phyloP scores from a whole-genome alignment of 805 yeast genomes.

The Candida succiphila region DNA sequence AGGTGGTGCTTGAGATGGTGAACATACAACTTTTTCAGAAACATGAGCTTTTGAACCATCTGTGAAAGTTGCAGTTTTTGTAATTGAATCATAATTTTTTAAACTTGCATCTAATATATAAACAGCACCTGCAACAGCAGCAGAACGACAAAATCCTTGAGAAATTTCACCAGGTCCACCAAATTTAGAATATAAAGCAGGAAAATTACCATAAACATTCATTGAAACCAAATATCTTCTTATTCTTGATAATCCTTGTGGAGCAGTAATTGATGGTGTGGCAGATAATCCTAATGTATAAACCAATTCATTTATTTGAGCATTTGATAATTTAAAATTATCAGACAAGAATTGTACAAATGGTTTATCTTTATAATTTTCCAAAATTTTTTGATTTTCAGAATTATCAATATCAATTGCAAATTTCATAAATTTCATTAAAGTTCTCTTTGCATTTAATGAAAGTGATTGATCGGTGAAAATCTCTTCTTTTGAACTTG shows the following conservation, averaged over 20 bases:
- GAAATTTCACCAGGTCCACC: constrained; percentile 95
- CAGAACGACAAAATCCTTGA: constrained; percentile 95
- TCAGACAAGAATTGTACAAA: constrained; percentile 49
- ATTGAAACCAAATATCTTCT: constrained; percentile 76
- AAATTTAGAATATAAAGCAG: constrained; percentile 82
- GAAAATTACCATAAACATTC: constrained; percentile 91
- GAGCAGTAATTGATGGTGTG: constrained; percentile 48
- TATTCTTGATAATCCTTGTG: constrained; percentile 71
- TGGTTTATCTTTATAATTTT: constrained; percentile 43
- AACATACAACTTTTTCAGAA: constrained; percentile 67
- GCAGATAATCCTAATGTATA: constrained; percentile 79
- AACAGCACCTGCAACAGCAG: constrained; percentile 96
- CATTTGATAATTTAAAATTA: constrained; percentile 58
- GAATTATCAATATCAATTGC: constrained; percentile 63
- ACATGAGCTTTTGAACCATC: constrained; percentile 73
- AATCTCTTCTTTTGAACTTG: constrained; percentile 85
- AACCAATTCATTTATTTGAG: constrained; percentile 76
- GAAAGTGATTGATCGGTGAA: constrained; percentile 80
- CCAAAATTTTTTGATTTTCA: constrained; percentile 33
- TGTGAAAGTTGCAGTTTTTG: constrained; percentile 57
- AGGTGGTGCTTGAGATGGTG: constrained; percentile 57
- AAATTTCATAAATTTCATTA: constrained; percentile 90
- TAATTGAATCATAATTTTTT: constrained; percentile 50
- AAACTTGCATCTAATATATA: constrained; percentile 72
- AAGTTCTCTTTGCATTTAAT: constrained; percentile 64